A percentile compares a stretch with the other conserved stretches of the same genome.
Conservation (phyloP, 2,329 filamentous ascomycete species). For the Penicillium frequentans region DNA sequence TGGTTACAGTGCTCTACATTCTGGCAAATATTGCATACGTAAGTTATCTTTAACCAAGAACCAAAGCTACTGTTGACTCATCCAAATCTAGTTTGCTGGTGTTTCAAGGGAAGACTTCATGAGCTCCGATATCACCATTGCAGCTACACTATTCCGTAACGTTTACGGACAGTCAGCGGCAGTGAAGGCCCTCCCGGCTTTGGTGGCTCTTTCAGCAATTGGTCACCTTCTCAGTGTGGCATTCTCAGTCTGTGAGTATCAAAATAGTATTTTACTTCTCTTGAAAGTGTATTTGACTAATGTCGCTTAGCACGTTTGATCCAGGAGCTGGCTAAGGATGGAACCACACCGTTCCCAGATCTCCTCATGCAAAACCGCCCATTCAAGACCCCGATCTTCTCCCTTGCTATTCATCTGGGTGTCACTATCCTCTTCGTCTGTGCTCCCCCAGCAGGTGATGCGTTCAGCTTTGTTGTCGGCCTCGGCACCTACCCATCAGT, state of each 20-base stretch:
- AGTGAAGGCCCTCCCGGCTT: conserved; percentile 17
- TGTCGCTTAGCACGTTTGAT: conserved; percentile 17
- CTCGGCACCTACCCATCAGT: conserved; percentile 20
- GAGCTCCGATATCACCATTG: conserved; percentile 51
- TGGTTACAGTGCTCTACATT: conserved; percentile 53
- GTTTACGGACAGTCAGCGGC: conserved; percentile 38
- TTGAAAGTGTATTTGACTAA: too few species aligned
- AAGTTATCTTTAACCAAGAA: background rate
- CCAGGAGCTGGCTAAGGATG: conserved; percentile 27
- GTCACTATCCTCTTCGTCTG: conserved; percentile 24
- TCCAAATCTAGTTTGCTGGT: conserved; percentile 44
- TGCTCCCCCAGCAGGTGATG: conserved; percentile 23
- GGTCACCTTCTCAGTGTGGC: conserved; percentile 24
- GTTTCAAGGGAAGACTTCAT: conserved; percentile 54
- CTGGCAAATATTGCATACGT: conserved; percentile 56
- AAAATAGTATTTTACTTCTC: too few species aligned
- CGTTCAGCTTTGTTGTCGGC: conserved; percentile 24
- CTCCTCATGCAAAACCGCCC: conserved; percentile 24
- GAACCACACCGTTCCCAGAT: conserved; percentile 23
- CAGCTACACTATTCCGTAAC: conserved; percentile 52
- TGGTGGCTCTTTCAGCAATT: conserved; percentile 25
- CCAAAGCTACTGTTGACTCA: background rate
- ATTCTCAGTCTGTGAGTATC: conserved; percentile 20
- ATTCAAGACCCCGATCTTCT: conserved; percentile 19
- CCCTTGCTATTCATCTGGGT: conserved; percentile 17